Base-by-base conservation (phyloP, 2,329 filamentous ascomycete genomes). In the Periconia digitata region DNA sequence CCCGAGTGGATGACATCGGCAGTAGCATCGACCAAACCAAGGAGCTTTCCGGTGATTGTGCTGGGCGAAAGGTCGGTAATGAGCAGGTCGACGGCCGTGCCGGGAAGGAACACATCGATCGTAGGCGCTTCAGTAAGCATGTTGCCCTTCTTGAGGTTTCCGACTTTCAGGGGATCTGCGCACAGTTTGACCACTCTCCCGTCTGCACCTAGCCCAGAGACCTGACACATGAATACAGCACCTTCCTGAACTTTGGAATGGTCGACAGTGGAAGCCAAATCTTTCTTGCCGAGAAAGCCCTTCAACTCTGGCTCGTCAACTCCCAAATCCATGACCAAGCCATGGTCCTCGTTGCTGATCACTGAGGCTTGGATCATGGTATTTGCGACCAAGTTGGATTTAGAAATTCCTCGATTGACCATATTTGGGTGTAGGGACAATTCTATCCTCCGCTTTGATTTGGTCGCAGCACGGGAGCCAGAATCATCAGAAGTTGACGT, bases 281-380 rank as follows among this genome's bases (percentile, higher is more conserved):
- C 91, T 64, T 87, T 90, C 52, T 87, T 88, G 5, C 90, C 83
- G 64, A 99, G 79, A 73, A 99, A 99, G 2, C 89, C 94, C 54
- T 85, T 86, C 44, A 92, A 70, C 32, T 83, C 80, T 24, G 79
- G 74, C 44, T 85, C 83, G 29, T 85, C 78, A 6, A 97, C 76
- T 16, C 90, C 90, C 32, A 97, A 74, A 59, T 96, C 90, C 90
- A 99, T 96, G 47, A 97, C 83, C 49, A 94, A 81, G 53, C 94
- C 94, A 64, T 96, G 92, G 62, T 99, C 95, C 72, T 99, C 92
- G n/a, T 95, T 87, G 71, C 92, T 99, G 43, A 82, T 74, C 21
- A 99, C 86, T 0, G 91, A 87, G 2, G 91, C 92, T 80, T 97
- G 95, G 17, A 97, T 76, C 39, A 89, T 91, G 55, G 79, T 80